Percentiles rank a stretch among this genome's conserved stretches.
These are phyloP conservation scores for Psilocybe subaeruginosa DNA, from an alignment of 768 basidiomycete species.

Conservation along the genomic window DNA sequence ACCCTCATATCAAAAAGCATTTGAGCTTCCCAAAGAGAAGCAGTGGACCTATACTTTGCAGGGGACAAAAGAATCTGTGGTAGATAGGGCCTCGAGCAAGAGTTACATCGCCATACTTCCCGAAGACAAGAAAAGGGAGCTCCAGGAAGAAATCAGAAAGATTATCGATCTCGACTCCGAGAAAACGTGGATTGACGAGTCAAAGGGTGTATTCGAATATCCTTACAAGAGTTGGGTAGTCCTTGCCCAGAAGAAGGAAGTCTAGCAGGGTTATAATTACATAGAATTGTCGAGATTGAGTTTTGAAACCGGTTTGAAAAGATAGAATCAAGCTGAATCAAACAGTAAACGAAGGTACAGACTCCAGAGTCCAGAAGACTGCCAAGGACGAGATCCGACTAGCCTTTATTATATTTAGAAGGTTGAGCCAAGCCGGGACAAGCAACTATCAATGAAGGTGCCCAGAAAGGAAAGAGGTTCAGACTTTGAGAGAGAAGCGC, in stretches of 20 bases:
- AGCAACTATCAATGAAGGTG: background rate
- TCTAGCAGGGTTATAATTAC: background rate
- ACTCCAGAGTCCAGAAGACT: too few species aligned
- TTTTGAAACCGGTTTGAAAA: too few species aligned
- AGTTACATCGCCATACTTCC: slow-evolving; percentile 78
- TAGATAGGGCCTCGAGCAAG: slow-evolving; percentile 79
- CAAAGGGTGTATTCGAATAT: slow-evolving; percentile 75
- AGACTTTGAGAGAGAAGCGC: background rate
- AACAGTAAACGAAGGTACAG: too few species aligned
- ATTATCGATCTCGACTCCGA: slow-evolving; percentile 65
- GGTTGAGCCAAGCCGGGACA: background rate
- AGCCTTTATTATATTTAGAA: background rate
- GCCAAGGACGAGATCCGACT: too few species aligned
- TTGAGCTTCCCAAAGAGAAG: slow-evolving; percentile 61
- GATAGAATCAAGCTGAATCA: too few species aligned
- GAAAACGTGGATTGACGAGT: slow-evolving; percentile 76
- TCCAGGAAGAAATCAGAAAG: slow-evolving; percentile 51
- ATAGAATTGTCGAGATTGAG: too few species aligned
- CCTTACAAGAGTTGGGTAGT: slow-evolving; percentile 75
- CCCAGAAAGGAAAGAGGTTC: background rate
- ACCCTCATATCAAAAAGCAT: slow-evolving; percentile 57
- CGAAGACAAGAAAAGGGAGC: slow-evolving; percentile 56
- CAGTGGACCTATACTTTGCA: slow-evolving; percentile 55
- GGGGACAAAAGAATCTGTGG: slow-evolving; percentile 54
- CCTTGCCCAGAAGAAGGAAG: slow-evolving; percentile 38